Evolutionary conservation across 805 yeast species (phyloP), one percentile per base, ranked within the genome.

Genomic region (Cyberlindnera xylosilytica): DNA sequence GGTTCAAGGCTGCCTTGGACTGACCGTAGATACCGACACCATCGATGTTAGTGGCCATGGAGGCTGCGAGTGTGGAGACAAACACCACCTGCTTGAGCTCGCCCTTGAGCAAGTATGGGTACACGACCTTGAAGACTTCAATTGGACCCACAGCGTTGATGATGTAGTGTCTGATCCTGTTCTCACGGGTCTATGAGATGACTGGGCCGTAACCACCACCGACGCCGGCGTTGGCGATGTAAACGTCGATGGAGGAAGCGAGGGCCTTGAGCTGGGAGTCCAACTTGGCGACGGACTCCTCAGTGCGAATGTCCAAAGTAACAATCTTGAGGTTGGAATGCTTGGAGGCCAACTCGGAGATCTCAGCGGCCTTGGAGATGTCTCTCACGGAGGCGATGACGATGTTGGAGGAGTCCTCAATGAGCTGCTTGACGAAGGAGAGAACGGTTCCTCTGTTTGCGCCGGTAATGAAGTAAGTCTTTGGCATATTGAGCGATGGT

Each of bases 61-160:
- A 53, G 3, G 56, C 68, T 5, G 56, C 62, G 11, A 33, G 15
- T n/a, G 57, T 49, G 16, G 68, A 54, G 11, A 61, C 36, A 38
- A 61, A 61, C n/a, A 60, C 42, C 15, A 63, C 38, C 41, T 61
- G 47, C 45, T 55, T 58, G 9, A 47, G 19, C 20, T 44, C 39
- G 12, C 38, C 17, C n/a, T 26, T 26, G 15, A 10, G 11, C 20
- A 60, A 46, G 17, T 49, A 49, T 12, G 53, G 50, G 22, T 44
- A 44, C 12, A 47, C 41, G 1, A 16, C 30, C n/a, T 38, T 36
- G 10, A 41, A 22, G 13, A 26, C 17, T 15, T 39, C 36, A 5
- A 44, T 17, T 13, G 45, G 35, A 33, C 45, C 50, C n/a, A 44
- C 9, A 1, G 36, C 18, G 23, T 47, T 47, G 15, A 40, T 34